A percentile compares a stretch with the other conserved stretches of the same genome.
These are phyloP conservation scores for Fraxinus greggii DNA, from an alignment of 305 asterid genomes.

Conservation along the genomic window DNA sequence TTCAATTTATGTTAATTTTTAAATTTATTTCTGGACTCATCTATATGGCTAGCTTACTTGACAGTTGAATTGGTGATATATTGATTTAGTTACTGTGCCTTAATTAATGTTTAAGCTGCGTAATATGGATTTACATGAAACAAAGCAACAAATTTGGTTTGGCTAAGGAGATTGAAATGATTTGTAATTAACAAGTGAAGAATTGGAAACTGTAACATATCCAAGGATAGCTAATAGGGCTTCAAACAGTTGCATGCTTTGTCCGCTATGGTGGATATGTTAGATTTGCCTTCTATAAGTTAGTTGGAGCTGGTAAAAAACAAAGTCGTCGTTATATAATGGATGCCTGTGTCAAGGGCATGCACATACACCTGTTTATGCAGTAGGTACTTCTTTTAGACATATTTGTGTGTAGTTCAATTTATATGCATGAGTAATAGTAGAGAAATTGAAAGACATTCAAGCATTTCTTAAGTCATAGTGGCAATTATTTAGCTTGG, in stretches of 20 bases:
- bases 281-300: neutral
- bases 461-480: neutral
- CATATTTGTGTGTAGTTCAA: neutral
- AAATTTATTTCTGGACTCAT: neutral
- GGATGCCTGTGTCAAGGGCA: neutral
- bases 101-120: neutral
- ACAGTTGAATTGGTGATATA: neutral
- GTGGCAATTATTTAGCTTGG: neutral
- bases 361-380: neutral
- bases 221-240: neutral
- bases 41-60: neutral
- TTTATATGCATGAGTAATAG: neutral
- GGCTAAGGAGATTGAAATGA: neutral
- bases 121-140: neutral
- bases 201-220: neutral
- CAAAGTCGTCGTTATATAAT: neutral
- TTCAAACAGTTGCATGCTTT: neutral
- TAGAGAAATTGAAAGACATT: neutral
- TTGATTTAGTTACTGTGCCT: neutral
- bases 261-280: neutral
- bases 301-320: neutral
- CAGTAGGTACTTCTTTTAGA: neutral
- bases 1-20: neutral
- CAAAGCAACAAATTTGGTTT: neutral
- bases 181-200: neutral